Percentiles rank a stretch among this genome's conserved stretches.
phyloP scores from a whole-genome alignment of 177 flowering plant genomes.

The Vitis hybrid region DNA sequence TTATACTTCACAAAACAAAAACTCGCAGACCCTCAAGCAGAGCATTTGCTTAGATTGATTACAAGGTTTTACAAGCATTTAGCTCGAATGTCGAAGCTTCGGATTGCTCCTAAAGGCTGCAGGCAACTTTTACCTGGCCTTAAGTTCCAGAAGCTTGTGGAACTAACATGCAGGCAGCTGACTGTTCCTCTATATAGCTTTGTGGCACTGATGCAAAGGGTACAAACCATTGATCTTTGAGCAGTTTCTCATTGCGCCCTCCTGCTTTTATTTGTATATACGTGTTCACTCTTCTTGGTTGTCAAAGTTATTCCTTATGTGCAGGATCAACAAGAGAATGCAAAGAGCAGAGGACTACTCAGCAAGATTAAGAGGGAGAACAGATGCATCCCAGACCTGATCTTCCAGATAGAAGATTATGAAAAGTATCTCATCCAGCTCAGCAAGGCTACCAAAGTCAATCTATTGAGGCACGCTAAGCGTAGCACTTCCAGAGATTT shows the following conservation, averaged over 20 bases:
- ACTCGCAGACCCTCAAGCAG: slow-evolving; percentile 71
- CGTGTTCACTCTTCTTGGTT: too few relatives aligned
- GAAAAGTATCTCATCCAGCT: slow-evolving; percentile 82
- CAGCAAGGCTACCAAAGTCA: slow-evolving; percentile 70
- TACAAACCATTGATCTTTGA: slow-evolving; percentile 16
- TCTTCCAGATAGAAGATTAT: slow-evolving; percentile 84
- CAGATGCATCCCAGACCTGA: slow-evolving; percentile 74
- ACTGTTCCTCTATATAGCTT: slow-evolving; percentile 73
- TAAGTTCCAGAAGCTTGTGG: slow-evolving; percentile 75
- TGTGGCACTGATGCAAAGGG: slow-evolving; percentile 64
- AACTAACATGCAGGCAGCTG: slow-evolving; percentile 75
- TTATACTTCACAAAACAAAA: background rate
- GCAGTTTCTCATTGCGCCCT: too few relatives aligned
- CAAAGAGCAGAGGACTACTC: slow-evolving; percentile 36
- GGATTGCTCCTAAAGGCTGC: slow-evolving; percentile 70
- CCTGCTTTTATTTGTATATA: too few relatives aligned
- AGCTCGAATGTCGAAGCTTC: slow-evolving; percentile 72
- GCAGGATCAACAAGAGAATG: slow-evolving; percentile 71
- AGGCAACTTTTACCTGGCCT: slow-evolving; percentile 62
- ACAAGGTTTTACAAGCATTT: slow-evolving; percentile 74
- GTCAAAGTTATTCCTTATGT: background rate
- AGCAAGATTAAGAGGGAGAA: slow-evolving; percentile 83
- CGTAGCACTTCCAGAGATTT: slow-evolving; percentile 87
- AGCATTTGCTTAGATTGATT: slow-evolving; percentile 60
- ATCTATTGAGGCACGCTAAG: slow-evolving; percentile 77